Evolutionary conservation across 768 basidiomycete genomes (phyloP).

Genomic region (Lepiota brunneoincarnata): DNA sequence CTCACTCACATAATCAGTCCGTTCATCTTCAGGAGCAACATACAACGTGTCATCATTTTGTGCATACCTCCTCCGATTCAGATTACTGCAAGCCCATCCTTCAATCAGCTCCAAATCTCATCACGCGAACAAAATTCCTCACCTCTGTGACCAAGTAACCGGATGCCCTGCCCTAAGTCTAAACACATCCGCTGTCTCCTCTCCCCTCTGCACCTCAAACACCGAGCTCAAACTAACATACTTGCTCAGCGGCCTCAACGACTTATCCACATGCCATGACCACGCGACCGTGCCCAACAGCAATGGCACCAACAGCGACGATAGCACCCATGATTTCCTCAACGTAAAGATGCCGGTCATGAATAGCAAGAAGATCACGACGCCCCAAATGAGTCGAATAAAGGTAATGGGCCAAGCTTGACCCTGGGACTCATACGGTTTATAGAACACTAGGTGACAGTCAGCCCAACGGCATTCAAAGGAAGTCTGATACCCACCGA

Average conservation of each 20-base stretch:
- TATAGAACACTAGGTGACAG: conserved; percentile 79
- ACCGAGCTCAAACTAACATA: conserved; percentile 86
- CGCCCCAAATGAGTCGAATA: conserved; percentile 86
- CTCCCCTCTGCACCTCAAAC: conserved; percentile 87
- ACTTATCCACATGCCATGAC: conserved; percentile 73
- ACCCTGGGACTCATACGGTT: conserved; percentile 95
- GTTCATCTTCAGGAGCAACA: conserved; percentile 90
- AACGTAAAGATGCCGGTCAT: conserved; percentile 94
- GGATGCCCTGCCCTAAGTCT: conserved; percentile 79
- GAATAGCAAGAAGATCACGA: conserved; percentile 91
- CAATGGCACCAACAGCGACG: conserved; percentile 69
- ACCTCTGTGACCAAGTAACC: conserved; percentile 90
- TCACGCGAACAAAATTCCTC: conserved; percentile 15
- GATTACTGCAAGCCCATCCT: conserved; percentile 48
- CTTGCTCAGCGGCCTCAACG: conserved; percentile 70
- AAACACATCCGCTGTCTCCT: conserved; percentile 77
- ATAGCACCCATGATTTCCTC: conserved; percentile 43
- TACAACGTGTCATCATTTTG: conserved; percentile 94
- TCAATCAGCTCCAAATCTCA: neutral
- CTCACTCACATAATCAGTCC: conserved; percentile 77
- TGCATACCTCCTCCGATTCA: conserved; percentile 86
- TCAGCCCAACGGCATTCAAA: neutral
- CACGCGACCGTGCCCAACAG: conserved; percentile 73
- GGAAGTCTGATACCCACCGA: conserved; percentile 54
- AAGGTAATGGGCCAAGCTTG: conserved; percentile 99